Evolutionary conservation across 352 stramenopile species (phyloP).

Genomic region (Phytophthora citrophthora): DNA sequence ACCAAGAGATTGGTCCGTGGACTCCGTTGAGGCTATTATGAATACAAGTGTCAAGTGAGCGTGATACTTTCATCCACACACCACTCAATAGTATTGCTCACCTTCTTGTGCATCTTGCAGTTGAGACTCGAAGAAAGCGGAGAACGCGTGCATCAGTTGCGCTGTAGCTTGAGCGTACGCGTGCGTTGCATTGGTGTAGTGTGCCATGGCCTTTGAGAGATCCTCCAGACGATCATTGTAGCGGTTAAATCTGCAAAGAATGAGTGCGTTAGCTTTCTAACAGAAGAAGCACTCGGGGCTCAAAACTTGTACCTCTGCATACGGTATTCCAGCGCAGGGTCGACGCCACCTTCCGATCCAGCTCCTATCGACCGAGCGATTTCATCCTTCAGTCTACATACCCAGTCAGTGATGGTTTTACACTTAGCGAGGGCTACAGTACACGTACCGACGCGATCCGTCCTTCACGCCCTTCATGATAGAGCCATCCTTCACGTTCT

Average conservation of each 20-base stretch:
- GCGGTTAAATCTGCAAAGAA: constrained; percentile 49
- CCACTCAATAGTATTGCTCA: background rate
- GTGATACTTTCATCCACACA: background rate
- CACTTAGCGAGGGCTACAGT: background rate
- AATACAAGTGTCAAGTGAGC: constrained; percentile 1
- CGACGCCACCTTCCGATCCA: constrained; percentile 55
- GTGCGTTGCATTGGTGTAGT: constrained; percentile 50
- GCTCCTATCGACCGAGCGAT: constrained; percentile 65
- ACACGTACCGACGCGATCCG: constrained; percentile 58
- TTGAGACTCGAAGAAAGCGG: constrained; percentile 64
- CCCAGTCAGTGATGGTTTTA: constrained; percentile 1
- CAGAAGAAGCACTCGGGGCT: background rate
- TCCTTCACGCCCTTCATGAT: constrained; percentile 81
- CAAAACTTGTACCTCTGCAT: constrained; percentile 49
- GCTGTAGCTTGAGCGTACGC: constrained; percentile 50
- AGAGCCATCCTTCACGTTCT: constrained; percentile 87
- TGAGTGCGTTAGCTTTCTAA: background rate
- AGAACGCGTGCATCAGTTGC: constrained; percentile 64
- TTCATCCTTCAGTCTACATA: constrained; percentile 71
- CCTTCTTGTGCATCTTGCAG: constrained; percentile 47
- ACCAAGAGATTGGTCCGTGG: constrained; percentile 10
- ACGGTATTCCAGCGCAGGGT: constrained; percentile 71
- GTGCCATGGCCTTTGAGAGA: constrained; percentile 55
- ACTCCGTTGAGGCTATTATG: constrained; percentile 17
- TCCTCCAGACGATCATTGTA: constrained; percentile 71